These are phyloP conservation scores for Sherardia arvensis DNA, from an alignment of 257 asterid genomes.

Conservation along the genomic window DNA sequence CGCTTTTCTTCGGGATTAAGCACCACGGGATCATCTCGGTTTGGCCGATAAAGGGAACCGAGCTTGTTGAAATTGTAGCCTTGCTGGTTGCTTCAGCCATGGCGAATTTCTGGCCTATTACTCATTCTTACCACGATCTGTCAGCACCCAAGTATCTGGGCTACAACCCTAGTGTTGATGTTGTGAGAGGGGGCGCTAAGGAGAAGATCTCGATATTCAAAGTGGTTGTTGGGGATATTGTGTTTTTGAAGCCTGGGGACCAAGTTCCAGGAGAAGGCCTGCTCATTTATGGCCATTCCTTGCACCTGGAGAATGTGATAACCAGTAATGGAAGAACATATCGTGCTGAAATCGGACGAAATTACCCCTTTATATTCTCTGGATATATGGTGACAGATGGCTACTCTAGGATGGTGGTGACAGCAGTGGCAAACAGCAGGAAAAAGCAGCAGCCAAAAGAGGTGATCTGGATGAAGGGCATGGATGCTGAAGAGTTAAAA, in stretches of 20 bases:
- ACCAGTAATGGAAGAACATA: background rate
- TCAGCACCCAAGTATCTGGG: background rate
- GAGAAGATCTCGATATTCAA: background rate
- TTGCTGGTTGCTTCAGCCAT: constrained; percentile 9
- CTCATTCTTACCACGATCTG: constrained; percentile 3
- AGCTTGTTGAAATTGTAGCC: constrained; percentile 10
- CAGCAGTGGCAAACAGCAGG: constrained; percentile 14
- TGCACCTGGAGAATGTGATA: constrained; percentile 2
- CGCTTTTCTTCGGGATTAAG: constrained; percentile 16
- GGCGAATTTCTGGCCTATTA: constrained; percentile 10
- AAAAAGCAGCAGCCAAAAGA: background rate
- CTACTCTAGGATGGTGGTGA: constrained; percentile 12
- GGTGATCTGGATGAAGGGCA: constrained; percentile 6
- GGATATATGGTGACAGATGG: constrained; percentile 14
- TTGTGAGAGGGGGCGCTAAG: constrained; percentile 8
- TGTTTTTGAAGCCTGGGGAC: constrained; percentile 16
- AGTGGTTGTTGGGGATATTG: constrained; percentile 15
- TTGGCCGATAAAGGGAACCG: constrained; percentile 13
- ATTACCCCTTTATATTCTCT: constrained; percentile 10
- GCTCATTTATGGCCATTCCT: constrained; percentile 14
- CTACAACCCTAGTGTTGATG: constrained; percentile 9
- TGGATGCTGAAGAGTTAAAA: constrained; percentile 1
- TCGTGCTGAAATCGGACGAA: constrained; percentile 2
- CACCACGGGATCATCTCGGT: constrained; percentile 9
- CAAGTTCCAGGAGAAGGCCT: constrained; percentile 20